phyloP scores from a whole-genome alignment of 179 eudicot genomes.

The Beta corolliflora region DNA sequence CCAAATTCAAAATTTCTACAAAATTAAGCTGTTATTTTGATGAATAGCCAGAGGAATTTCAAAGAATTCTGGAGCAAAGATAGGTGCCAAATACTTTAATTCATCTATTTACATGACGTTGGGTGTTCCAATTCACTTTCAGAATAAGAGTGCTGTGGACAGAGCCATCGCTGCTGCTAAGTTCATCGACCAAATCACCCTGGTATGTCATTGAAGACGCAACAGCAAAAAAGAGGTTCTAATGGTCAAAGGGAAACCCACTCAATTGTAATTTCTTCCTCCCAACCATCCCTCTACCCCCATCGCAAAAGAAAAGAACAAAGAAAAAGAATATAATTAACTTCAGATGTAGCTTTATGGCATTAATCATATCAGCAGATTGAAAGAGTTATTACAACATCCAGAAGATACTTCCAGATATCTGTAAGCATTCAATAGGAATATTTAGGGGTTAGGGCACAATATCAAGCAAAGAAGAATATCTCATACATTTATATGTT shows the following conservation, averaged over 20 bases:
- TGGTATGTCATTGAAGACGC: not conserved
- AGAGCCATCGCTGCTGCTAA: not conserved
- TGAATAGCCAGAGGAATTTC: too few species aligned
- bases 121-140: not conserved
- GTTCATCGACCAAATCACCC: not conserved
- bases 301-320: not conserved
- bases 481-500: not conserved
- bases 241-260: not conserved
- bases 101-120: not conserved
- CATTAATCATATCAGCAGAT: not conserved
- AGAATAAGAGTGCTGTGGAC: not conserved
- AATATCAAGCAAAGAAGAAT: not conserved
- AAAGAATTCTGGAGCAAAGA: not conserved
- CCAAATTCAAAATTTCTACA: not conserved
- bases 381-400: conserved; percentile 1
- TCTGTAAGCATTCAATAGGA: not conserved
- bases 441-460: not conserved
- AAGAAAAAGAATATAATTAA: not conserved
- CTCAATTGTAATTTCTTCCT: not conserved
- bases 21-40: not conserved
- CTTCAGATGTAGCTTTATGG: not conserved
- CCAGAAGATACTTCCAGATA: not conserved
- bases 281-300: not conserved
- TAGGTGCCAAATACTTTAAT: not conserved
- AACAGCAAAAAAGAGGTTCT: not conserved